Conservation (phyloP, 139 green algal genomes). For the Closterium sp. region DNA sequence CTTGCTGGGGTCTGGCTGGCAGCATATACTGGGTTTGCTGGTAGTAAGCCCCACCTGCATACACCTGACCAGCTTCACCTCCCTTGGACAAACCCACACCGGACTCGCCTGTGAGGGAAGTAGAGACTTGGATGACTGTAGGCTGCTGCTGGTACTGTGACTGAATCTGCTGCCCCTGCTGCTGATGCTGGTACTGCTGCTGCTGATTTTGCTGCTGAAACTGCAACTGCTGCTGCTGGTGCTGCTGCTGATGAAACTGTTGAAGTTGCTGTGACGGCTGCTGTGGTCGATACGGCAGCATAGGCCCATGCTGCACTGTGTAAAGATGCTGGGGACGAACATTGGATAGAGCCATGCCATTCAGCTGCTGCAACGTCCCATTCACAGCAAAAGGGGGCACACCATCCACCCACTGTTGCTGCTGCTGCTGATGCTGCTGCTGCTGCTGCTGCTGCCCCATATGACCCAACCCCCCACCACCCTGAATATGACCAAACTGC, state of each 20-base stretch:
- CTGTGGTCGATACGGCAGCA: not conserved
- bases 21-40: not conserved
- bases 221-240: not conserved
- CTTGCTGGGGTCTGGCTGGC: not conserved
- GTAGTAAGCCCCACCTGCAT: not conserved
- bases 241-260: no score
- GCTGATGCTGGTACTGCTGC: not conserved
- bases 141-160: not conserved
- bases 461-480: not conserved
- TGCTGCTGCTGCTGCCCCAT: not conserved
- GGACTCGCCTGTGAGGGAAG: not conserved
- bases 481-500: not conserved
- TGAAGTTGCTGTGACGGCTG: not conserved
- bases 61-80: not conserved
- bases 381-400: not conserved
- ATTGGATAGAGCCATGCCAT: not conserved
- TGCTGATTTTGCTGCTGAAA: not conserved
- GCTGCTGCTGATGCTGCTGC: no score
- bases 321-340: not conserved
- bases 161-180: not conserved
- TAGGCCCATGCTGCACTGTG: not conserved
- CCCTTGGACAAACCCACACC: not conserved
- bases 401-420: not conserved
- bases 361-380: not conserved
- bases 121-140: not conserved